phyloP scores from a whole-genome alignment of 257 asterid species.

The Perilla frutescens region DNA sequence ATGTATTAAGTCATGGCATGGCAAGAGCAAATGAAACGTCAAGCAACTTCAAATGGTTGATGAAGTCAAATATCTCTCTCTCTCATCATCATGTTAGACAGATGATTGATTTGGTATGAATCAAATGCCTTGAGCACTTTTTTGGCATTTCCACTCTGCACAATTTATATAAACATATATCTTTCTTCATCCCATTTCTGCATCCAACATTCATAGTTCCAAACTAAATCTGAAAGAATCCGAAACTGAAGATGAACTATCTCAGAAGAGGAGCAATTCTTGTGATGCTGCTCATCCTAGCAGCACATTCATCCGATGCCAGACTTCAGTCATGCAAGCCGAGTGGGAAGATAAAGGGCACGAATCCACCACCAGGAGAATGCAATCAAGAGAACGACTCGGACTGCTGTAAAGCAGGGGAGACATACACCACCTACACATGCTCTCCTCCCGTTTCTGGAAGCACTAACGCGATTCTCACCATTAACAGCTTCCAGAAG shows the following conservation, averaged over 20 bases:
- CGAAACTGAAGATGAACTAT: constrained; percentile 27
- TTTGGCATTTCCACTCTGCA: constrained; percentile 20
- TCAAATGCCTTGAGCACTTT: constrained; percentile 5
- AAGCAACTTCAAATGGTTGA: background rate
- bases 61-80: no score
- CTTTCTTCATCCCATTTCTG: background rate
- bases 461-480: constrained; percentile 45
- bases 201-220: background rate
- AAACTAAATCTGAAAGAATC: background rate
- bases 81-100: background rate
- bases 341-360: constrained; percentile 45
- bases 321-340: constrained; percentile 41
- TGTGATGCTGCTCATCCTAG: constrained; percentile 26
- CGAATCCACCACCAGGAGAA: constrained; percentile 51
- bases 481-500: constrained; percentile 50
- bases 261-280: constrained; percentile 12
- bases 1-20: background rate
- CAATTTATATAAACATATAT: constrained; percentile 23
- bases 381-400: constrained; percentile 51
- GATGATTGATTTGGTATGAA: background rate
- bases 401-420: constrained; percentile 44
- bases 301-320: background rate
- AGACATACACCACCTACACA: constrained; percentile 43
- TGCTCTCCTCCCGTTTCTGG: constrained; percentile 45
- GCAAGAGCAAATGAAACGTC: background rate